Evolutionary conservation across 192 early-diverging fungal genomes (phyloP).

Genomic region (Coemansia javaensis): DNA sequence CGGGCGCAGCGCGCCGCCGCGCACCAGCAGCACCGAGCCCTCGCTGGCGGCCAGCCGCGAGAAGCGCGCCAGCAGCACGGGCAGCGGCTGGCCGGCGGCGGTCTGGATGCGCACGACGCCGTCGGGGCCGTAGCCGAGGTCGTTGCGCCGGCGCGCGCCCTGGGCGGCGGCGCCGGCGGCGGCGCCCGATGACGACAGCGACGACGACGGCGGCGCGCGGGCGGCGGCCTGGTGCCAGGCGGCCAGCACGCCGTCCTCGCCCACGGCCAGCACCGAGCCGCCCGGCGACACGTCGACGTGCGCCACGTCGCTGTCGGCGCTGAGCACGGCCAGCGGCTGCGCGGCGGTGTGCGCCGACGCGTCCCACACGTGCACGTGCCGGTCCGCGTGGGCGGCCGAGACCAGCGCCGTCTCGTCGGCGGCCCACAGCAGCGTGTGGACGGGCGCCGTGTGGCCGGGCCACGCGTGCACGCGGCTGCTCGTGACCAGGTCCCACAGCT

Average conservation of each 20-base stretch:
- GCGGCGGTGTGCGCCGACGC: slow-evolving; percentile 1
- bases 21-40: slow-evolving; percentile 27
- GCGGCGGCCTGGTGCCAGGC: slow-evolving; percentile 39
- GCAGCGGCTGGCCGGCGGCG: neutral
- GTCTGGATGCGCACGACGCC: slow-evolving; percentile 17
- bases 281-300: slow-evolving; percentile 20
- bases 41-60: slow-evolving; percentile 33
- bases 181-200: too few species aligned
- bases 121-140: slow-evolving; percentile 25
- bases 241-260: slow-evolving; percentile 19
- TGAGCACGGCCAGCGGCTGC: slow-evolving; percentile 17
- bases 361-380: slow-evolving; percentile 42
- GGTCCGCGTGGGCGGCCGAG: slow-evolving; percentile 28
- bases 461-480: slow-evolving; percentile 4
- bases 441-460: slow-evolving; percentile 27
- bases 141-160: neutral
- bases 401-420: slow-evolving; percentile 28
- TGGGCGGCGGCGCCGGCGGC: too few species aligned
- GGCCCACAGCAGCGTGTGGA: slow-evolving; percentile 35
- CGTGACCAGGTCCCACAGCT: slow-evolving; percentile 28
- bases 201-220: too few species aligned
- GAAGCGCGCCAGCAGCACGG: slow-evolving; percentile 31
- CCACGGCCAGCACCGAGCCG: slow-evolving; percentile 38
- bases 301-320: slow-evolving; percentile 18
- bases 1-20: slow-evolving; percentile 25